These are phyloP conservation scores for Rhodotorula sp. DNA, from an alignment of 1,284 basidiomycete species.

Conservation along the genomic window DNA sequence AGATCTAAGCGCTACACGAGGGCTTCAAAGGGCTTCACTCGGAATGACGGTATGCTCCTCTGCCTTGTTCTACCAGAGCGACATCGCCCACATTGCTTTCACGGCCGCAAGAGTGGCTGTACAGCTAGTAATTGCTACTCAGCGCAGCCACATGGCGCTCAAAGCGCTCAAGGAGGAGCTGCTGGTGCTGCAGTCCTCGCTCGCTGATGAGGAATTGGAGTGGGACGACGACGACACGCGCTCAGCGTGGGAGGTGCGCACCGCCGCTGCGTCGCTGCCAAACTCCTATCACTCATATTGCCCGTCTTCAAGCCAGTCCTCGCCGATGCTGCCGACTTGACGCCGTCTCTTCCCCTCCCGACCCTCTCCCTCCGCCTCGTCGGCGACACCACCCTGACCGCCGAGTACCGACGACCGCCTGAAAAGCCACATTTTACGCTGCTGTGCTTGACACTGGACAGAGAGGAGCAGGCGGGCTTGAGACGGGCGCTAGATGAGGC, in stretches of 20 bases:
- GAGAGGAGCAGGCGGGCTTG: conserved; percentile 21
- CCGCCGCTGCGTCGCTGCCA: no score
- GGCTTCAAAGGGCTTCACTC: no score
- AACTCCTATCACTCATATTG: not conserved
- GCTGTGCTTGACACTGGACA: not conserved
- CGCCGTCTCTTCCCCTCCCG: not conserved
- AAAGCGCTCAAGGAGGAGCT: conserved; percentile 22
- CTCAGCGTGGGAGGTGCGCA: conserved; percentile 25
- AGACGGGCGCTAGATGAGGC: conserved; percentile 3
- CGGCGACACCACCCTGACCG: not conserved
- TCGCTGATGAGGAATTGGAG: conserved; percentile 14
- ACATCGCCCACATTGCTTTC: no score
- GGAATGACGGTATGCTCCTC: no score
- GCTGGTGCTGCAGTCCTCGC: conserved; percentile 5
- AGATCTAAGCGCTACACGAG: no score
- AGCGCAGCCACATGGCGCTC: not conserved
- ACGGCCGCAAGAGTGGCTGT: not conserved
- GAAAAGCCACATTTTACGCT: conserved; percentile 2
- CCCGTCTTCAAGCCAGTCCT: conserved; percentile 5
- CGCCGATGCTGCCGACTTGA: not conserved
- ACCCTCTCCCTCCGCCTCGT: conserved; percentile 15
- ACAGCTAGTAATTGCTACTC: not conserved
- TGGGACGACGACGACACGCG: conserved; percentile 10
- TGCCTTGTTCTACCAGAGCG: no score
- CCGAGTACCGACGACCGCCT: not conserved